These are phyloP conservation scores for Pseudozyma thailandica DNA, from an alignment of 1,284 basidiomycete genomes.

Conservation along the genomic window DNA sequence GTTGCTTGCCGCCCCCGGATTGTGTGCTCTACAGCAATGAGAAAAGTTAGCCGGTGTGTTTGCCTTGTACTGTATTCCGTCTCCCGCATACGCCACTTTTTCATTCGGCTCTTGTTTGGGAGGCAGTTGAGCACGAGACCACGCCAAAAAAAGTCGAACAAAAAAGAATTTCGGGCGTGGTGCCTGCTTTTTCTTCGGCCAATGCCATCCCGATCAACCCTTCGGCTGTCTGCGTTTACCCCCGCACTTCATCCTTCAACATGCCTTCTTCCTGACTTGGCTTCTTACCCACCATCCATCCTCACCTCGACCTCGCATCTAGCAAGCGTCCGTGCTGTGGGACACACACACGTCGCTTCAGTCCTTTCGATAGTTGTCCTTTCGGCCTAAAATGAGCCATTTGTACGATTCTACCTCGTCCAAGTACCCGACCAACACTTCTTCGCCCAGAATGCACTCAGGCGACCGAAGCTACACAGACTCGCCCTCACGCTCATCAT, in stretches of 20 bases:
- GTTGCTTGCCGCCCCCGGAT: too few species aligned
- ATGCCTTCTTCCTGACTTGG: neutral
- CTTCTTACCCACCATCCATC: neutral
- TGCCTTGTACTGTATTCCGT: too few species aligned
- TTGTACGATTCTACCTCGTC: conserved; percentile 4
- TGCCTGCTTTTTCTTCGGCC: conserved; percentile 5
- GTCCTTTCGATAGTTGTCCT: neutral
- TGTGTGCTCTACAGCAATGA: too few species aligned
- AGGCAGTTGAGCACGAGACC: neutral
- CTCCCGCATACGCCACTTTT: too few species aligned
- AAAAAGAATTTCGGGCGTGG: neutral
- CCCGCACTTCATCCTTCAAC: neutral
- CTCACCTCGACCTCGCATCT: neutral
- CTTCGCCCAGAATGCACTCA: conserved; percentile 10
- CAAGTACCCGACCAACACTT: neutral
- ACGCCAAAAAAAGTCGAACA: neutral
- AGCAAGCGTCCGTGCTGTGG: neutral
- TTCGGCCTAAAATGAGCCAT: conserved; percentile 7
- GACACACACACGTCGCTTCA: neutral
- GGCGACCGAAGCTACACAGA: conserved; percentile 11
- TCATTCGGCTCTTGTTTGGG: too few species aligned
- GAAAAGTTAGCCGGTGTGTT: conserved; percentile 8
- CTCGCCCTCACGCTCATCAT: conserved; percentile 7
- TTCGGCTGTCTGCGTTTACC: neutral
- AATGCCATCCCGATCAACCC: conserved; percentile 4